Evolutionary conservation across 805 yeast species (phyloP).

Genomic region (Ascoidea asiatica): DNA sequence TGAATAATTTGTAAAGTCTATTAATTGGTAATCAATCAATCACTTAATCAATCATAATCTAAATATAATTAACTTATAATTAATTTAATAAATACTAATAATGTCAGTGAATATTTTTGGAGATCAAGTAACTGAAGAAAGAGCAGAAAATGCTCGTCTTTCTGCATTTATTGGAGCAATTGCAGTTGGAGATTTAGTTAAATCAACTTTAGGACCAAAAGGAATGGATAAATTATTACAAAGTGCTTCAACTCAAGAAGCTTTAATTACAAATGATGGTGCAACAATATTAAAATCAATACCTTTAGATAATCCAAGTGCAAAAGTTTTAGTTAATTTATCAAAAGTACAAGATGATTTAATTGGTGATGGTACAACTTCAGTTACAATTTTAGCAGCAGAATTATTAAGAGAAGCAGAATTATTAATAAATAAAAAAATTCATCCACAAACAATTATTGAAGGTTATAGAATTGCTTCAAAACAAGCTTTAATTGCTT

Average conservation of each 20-base stretch:
- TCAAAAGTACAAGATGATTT: constrained; percentile 96
- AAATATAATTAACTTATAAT: neutral
- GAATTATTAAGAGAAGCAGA: constrained; percentile 93
- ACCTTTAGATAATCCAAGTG: constrained; percentile 96
- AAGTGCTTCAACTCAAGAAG: constrained; percentile 65
- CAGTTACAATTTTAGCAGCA: constrained; percentile 84
- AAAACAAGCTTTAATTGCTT: constrained; percentile 70
- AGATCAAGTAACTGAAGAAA: constrained; percentile 93
- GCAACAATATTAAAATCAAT: constrained; percentile 91
- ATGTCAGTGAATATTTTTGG: constrained; percentile 93
- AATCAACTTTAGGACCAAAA: constrained; percentile 88
- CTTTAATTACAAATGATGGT: constrained; percentile 93
- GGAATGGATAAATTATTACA: constrained; percentile 97
- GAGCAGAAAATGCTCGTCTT: constrained; percentile 96
- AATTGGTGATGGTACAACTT: constrained; percentile 97
- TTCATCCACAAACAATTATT: constrained; percentile 95
- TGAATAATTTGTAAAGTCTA: too few species aligned
- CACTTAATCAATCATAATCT: too few species aligned
- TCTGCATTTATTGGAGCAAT: constrained; percentile 97
- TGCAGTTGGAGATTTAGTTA: constrained; percentile 93
- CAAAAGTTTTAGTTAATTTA: constrained; percentile 86
- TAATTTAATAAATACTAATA: too few species aligned
- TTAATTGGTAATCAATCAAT: too few species aligned
- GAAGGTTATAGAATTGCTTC: constrained; percentile 91
- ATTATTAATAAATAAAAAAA: constrained; percentile 77